Base-by-base conservation (phyloP, 805 yeast species). In the Pichia ethanolica region DNA sequence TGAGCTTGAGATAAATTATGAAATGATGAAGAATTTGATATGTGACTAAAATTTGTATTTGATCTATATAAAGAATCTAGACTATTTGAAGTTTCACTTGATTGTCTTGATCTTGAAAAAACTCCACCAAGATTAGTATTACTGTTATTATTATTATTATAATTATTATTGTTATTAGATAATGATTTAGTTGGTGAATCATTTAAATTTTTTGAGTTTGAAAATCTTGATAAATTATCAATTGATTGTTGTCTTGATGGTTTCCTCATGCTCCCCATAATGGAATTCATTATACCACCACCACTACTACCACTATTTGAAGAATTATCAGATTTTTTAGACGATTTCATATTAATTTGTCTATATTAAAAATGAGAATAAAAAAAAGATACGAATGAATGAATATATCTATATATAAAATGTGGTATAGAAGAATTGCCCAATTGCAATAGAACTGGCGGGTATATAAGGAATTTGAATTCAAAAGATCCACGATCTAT, bases 1-100 rank as follows among this genome's bases (percentile, higher is more conserved):
- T 64, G 66, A 9, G 61, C 36, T 1, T 61, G 54, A 0, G 69
- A 55, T 28, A 65, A 55, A 8, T 67, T 56, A 46, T 62, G 58
- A 35, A 65, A 49, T 7, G 56, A 56, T 37, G 49, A 50, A 9
- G 45, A 33, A 11, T 50, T 44, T 10, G 62, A 58, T 20, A 36
- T 25, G 5, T 48, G 35, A 27, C 65, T 59, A 12, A 52, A 50
- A 41, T 59, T 62, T 2, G 68, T 63, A 14, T 58, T 53, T 45
- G 60, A 50, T 39, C 65, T 51, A 12, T 68, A 62, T 13, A 64
- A 33, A 4, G 63, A 54, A 49, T 44, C 67, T 63, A 39, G 36
- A 26, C 32, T 30, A 30, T 13, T 49, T 47, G 36, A 46, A 11
- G 38, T 41, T 32, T 54, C 56, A 40, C 40, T 50, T 13, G 50